Base-by-base conservation (phyloP, 257 asterid species). In the Osmanthus fragrans region DNA sequence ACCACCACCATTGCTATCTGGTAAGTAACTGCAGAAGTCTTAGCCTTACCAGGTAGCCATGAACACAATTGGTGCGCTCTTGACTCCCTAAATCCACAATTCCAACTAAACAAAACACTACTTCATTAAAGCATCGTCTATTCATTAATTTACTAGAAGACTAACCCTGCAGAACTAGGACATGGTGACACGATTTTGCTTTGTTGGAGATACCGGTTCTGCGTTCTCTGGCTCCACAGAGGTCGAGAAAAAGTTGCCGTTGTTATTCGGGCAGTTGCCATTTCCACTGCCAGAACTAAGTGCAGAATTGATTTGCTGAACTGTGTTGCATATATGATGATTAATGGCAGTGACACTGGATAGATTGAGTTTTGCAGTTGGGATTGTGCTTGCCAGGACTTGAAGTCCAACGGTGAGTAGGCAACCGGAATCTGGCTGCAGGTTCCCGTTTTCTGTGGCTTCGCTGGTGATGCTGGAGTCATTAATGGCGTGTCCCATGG, bases 51-150 rank as follows among this genome's bases (percentile, higher is more conserved):
- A 82, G 70, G 23, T 74, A 82, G 84, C 88, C 86, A 91, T 92
- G 96, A 85, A 84, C 79, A 79, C 70, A 77, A 78, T 79, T 87
- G 97, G 98, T 94, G 92, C 98, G 97, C 91, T 94, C 98, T 94
- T 94, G 98, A 94, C 98, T 92, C 82, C 93, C 81, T 58, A 77
- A 65, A 64, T 25, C 15, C 73, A 65, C 29, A 23, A 73, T 36
- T 71, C 77, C 78, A 73, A 81, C 84, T 78, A 74, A 80, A 36
- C 73, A 75, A 79, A 34, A 58, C 58, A 78, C 85, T 54, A 76
- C 83, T 80, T 80, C 66, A 40, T 79, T 74, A 34, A 82, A 39
- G 49, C 49, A 40, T 12, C 67, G 25, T 47, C 58, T 45, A 10
- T 70, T 37, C 78, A 30, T 75, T 79, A 36, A 51, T 66, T 76